These are phyloP conservation scores for Phaeosphaeriaceae sp. DNA, from an alignment of 2,329 filamentous ascomycete genomes.

Conservation along the genomic window DNA sequence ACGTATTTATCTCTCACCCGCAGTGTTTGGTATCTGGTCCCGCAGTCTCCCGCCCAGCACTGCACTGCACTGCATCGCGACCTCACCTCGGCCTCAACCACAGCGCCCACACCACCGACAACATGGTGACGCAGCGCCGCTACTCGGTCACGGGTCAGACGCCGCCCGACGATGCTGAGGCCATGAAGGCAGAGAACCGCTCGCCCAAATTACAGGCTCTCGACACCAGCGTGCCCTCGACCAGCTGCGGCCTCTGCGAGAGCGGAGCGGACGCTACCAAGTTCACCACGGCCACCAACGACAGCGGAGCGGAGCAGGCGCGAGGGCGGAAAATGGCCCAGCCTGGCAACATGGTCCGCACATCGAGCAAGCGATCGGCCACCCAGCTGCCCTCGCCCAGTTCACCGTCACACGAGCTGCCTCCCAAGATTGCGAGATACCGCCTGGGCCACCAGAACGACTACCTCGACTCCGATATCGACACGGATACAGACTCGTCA, in stretches of 20 bases:
- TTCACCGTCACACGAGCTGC: constrained; percentile 42
- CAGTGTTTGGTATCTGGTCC: neutral
- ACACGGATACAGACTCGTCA: constrained; percentile 29
- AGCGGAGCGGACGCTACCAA: constrained; percentile 19
- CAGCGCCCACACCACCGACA: neutral
- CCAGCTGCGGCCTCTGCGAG: constrained; percentile 43
- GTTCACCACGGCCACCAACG: constrained; percentile 17
- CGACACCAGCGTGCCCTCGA: constrained; percentile 43
- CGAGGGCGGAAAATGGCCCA: constrained; percentile 39
- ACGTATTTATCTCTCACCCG: constrained; percentile 17
- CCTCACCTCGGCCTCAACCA: neutral
- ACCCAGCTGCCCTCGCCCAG: constrained; percentile 47
- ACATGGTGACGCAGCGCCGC: constrained; percentile 44
- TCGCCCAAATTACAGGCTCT: constrained; percentile 47
- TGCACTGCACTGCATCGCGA: constrained; percentile 1
- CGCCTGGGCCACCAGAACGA: constrained; percentile 27
- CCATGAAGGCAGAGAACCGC: constrained; percentile 34
- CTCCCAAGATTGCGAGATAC: constrained; percentile 44
- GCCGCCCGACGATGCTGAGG: constrained; percentile 42
- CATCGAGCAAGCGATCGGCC: constrained; percentile 46
- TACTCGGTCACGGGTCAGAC: constrained; percentile 49
- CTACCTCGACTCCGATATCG: constrained; percentile 20
- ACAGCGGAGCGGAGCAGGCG: constrained; percentile 22
- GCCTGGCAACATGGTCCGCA: constrained; percentile 32
- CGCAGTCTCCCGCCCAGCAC: constrained; percentile 6